Percentiles rank a stretch among this genome's conserved stretches.
phyloP scores from a whole-genome alignment of 225 moss, liverwort and hornwort species.

The Pseudisothecium myosuroides region DNA sequence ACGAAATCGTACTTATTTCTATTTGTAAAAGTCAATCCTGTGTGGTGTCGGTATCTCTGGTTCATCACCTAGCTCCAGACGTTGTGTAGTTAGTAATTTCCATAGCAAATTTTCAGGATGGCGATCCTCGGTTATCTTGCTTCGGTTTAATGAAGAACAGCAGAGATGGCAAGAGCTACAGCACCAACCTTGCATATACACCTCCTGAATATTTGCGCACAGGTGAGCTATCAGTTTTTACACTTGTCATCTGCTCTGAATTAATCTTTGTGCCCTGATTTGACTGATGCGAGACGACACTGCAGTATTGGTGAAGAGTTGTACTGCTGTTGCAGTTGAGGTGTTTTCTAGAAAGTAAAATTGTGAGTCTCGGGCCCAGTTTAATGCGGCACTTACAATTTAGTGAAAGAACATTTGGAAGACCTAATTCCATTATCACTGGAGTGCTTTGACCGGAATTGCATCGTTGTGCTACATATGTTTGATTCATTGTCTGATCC shows the following conservation, averaged over 20 bases:
- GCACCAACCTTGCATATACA: conserved; percentile 57
- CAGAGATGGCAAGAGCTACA: conserved; percentile 55
- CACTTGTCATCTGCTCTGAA: background rate
- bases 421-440: background rate
- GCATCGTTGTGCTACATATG: background rate
- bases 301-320: background rate
- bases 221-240: conserved; percentile 1
- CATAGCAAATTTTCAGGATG: conserved; percentile 13
- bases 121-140: conserved; percentile 47
- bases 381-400: background rate
- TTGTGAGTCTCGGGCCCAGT: background rate
- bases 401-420: no score
- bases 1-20: background rate
- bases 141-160: conserved; percentile 59
- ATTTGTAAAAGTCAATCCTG: background rate
- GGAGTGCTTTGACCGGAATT: background rate
- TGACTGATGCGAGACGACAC: background rate
- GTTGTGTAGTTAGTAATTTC: background rate
- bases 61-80: background rate
- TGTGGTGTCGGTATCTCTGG: background rate
- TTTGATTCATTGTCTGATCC: background rate
- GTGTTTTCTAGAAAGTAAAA: background rate
- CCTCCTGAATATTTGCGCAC: conserved; percentile 53
- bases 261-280: background rate
- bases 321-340: background rate